Evolutionary conservation across 148 eudicot species (phyloP).

Genomic region (Limonium bicolor): DNA sequence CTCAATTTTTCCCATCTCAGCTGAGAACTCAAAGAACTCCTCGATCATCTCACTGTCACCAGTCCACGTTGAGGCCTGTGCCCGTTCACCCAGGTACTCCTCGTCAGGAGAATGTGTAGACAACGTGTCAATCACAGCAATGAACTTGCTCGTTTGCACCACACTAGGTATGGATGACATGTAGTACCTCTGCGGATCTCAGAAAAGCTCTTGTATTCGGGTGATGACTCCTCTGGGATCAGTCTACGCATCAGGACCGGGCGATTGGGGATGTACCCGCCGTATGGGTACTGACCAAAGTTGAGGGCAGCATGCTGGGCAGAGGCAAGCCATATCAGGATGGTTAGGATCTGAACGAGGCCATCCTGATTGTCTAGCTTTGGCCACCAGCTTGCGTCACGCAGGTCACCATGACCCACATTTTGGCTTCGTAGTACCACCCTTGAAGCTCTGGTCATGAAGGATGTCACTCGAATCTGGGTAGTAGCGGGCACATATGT

Average conservation of each 20-base stretch:
- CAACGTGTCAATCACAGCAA: slow-evolving; percentile 84
- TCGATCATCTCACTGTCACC: slow-evolving; percentile 64
- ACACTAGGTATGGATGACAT: slow-evolving; percentile 57
- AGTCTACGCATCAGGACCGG: slow-evolving; percentile 74
- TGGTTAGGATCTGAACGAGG: slow-evolving; percentile 58
- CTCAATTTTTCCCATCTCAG: slow-evolving; percentile 55
- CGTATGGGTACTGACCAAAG: slow-evolving; percentile 93
- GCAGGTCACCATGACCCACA: slow-evolving; percentile 80
- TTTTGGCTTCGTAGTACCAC: slow-evolving; percentile 82
- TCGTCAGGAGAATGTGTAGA: slow-evolving; percentile 95
- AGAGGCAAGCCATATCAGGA: slow-evolving; percentile 72
- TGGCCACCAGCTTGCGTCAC: slow-evolving; percentile 77
- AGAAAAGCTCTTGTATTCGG: slow-evolving; percentile 43
- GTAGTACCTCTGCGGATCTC: slow-evolving; percentile 63
- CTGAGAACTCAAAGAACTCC: slow-evolving; percentile 56
- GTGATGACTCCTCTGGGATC: slow-evolving; percentile 66
- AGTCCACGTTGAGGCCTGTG: slow-evolving; percentile 60
- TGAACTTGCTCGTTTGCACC: slow-evolving; percentile 75
- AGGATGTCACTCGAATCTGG: slow-evolving; percentile 30
- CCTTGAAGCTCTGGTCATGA: slow-evolving; percentile 77
- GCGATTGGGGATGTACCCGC: slow-evolving; percentile 87
- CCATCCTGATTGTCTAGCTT: slow-evolving; percentile 38
- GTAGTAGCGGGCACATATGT: slow-evolving; percentile 67
- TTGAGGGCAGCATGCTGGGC: slow-evolving; percentile 94
- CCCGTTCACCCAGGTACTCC: slow-evolving; percentile 83